Evolutionary conservation across 1,284 basidiomycete species (phyloP), one percentile per base, ranked within the genome.

Genomic region (Cutaneotrichosporon mucoides): DNA sequence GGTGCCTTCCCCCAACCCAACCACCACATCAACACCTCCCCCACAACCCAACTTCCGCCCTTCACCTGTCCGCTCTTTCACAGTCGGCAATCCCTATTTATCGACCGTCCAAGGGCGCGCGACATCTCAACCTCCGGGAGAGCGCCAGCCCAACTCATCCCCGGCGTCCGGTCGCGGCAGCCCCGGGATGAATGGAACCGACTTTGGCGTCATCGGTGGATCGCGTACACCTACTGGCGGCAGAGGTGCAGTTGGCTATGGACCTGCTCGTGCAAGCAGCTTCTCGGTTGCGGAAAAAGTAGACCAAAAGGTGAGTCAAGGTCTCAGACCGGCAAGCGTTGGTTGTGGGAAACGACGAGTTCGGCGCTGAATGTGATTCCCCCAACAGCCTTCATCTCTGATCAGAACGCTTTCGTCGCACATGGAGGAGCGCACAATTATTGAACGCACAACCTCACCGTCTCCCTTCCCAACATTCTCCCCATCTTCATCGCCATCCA

Each of bases 391-490:
- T 51, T 55, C 67, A 13, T 59, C 68, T 33, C 59, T 72, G 11
- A 62, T 66, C 6, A 62, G 73, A 37, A 72, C 75, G 2, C 65
- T 77, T 1, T 76, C 76, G 3, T 71, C 71, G 4, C 76, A 77
- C 55, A 66, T 71, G 13, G 76, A 77, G 59, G 75, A 77, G 51
- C 61, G 67, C 40, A 68, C 68, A 10, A 54, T 46, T 7, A 71
- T 72, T 8, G 45, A 47, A n/a, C 66, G 71, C n/a, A 69, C 69
- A 11, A 62, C 57, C 11, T 70, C 71, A 0, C 67, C 69, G 11
- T 73, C 71, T 0, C 69, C 71, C 4, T 76, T 68, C 55, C 75
- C 76, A 4, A 76, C 75, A 2, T 76, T 77, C 60, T 75, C 73
- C 3, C 73, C 73, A 16, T 68, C 69, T 9, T 75, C 73, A 1